These are phyloP conservation scores for Lasiodiplodia sp. DNA, from an alignment of 2,329 filamentous ascomycete genomes.

Conservation along the genomic window DNA sequence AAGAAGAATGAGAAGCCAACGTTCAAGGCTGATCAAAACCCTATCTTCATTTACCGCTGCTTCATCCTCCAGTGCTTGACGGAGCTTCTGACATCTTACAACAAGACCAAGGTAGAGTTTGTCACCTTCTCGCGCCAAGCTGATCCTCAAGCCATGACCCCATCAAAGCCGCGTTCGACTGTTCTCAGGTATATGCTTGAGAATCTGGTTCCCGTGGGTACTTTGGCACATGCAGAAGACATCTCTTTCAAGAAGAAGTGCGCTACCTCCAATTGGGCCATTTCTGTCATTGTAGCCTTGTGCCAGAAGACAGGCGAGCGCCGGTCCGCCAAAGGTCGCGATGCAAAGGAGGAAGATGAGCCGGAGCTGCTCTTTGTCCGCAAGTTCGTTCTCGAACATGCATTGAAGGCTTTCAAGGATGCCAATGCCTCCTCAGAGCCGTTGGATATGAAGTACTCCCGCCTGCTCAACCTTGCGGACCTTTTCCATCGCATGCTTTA, in stretches of 20 bases:
- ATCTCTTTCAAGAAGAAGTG: conserved; percentile 82
- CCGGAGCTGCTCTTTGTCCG: conserved; percentile 89
- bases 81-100: conserved; percentile 90
- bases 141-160: conserved; percentile 81
- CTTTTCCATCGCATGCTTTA: conserved; percentile 83
- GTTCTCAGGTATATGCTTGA: conserved; percentile 94
- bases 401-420: conserved; percentile 90
- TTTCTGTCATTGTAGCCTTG: conserved; percentile 83
- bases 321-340: conserved; percentile 63
- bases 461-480: conserved; percentile 86
- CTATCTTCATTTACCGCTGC: conserved; percentile 95
- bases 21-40: conserved; percentile 92
- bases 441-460: conserved; percentile 84
- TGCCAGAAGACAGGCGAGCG: conserved; percentile 88
- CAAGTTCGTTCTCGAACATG: conserved; percentile 92
- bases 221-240: conserved; percentile 74
- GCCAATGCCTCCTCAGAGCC: conserved; percentile 79
- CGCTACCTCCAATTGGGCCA: conserved; percentile 84
- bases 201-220: conserved; percentile 73
- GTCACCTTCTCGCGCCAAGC: conserved; percentile 98
- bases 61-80: conserved; percentile 92
- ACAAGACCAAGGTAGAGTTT: conserved; percentile 94
- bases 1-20: conserved; percentile 72
- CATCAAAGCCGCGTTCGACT: conserved; percentile 90
- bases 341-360: conserved; percentile 75